Evolutionary conservation across 495 filamentous ascomycete genomes (phyloP).

Genomic region (Neurospora terricola): DNA sequence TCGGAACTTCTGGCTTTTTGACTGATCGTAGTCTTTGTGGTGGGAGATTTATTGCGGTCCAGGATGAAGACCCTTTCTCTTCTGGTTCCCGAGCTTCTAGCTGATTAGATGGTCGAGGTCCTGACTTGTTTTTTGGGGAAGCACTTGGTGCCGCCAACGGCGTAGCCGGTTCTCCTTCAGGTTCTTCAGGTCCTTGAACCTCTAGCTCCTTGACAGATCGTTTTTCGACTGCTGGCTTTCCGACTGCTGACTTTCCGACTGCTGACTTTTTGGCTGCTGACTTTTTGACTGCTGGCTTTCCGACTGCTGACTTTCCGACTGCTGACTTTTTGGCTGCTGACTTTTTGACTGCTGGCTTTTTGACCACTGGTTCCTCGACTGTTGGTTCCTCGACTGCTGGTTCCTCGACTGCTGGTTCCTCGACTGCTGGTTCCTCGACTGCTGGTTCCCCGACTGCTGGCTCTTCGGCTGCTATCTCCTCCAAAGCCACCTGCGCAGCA

Average conservation of each 20-base stretch:
- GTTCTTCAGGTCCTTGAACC: background rate
- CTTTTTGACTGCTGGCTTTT: background rate
- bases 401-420: background rate
- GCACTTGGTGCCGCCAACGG: background rate
- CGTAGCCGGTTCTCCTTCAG: background rate
- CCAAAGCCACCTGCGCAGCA: background rate
- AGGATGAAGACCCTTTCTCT: background rate
- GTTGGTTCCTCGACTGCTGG: background rate
- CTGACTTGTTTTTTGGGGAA: background rate
- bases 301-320: background rate
- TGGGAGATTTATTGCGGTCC: background rate
- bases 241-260: background rate
- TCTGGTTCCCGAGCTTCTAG: background rate
- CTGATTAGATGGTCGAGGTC: background rate
- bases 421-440: background rate
- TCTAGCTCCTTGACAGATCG: background rate
- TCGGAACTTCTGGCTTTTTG: background rate
- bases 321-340: background rate
- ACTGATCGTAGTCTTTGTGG: background rate
- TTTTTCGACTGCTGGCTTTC: background rate
- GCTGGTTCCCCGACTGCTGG: background rate
- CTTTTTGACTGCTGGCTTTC: background rate
- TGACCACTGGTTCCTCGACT: background rate
- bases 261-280: background rate
- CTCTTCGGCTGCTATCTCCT: background rate